Evolutionary conservation across 2,329 filamentous ascomycete genomes (phyloP).

Genomic region (Aspergillus unguis): DNA sequence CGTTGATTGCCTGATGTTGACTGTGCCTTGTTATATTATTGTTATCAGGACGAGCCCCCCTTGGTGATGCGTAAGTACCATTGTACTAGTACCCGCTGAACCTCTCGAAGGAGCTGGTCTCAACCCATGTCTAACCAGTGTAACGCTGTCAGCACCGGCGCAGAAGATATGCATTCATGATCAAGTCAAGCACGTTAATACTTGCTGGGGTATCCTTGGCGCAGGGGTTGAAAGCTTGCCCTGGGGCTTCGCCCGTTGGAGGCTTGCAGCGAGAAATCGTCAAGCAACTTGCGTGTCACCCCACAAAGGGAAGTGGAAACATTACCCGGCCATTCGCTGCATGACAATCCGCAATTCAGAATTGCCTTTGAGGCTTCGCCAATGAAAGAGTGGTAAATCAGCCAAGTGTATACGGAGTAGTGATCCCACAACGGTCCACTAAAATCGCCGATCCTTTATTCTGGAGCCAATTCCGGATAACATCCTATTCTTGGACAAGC

Average conservation of each 20-base stretch:
- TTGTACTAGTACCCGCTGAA: not conserved
- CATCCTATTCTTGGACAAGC: not conserved
- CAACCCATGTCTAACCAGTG: not conserved
- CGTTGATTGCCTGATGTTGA: not conserved
- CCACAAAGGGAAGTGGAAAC: constrained; percentile 3
- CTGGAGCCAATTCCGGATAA: constrained; percentile 4
- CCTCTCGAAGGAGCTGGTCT: not conserved
- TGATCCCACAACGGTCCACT: constrained; percentile 1
- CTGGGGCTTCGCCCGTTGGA: not conserved
- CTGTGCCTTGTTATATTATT: not conserved
- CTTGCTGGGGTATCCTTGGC: not conserved
- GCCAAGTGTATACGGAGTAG: not conserved
- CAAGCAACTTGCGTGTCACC: constrained; percentile 6
- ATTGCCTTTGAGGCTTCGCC: not conserved
- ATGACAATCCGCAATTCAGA: constrained; percentile 4
- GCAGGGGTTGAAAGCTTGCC: not conserved
- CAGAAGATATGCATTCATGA: not conserved
- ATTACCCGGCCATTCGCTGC: not conserved
- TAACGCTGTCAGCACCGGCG: not conserved
- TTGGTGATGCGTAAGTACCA: not conserved
- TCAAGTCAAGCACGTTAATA: not conserved
- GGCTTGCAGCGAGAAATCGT: not conserved
- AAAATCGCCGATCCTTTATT: not conserved
- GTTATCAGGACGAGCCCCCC: not conserved
- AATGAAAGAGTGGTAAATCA: not conserved